Evolutionary conservation across 1,284 basidiomycete species (phyloP), one percentile per base, ranked within the genome.

Genomic region (Naganishia cerealis): DNA sequence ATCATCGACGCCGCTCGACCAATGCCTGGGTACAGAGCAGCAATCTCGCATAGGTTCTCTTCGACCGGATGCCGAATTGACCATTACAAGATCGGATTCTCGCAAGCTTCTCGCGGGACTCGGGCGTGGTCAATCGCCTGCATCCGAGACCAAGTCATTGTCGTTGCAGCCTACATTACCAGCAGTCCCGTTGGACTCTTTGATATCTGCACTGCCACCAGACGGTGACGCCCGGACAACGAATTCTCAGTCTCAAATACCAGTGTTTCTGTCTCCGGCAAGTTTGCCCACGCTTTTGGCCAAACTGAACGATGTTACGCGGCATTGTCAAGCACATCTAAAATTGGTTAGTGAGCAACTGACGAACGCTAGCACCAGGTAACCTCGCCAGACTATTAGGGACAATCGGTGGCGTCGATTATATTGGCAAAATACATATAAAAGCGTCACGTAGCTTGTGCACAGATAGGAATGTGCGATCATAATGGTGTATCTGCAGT

Each of bases 1-100:
- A 5, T 12, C 38, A 16, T 9, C 26, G 12, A 36, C 15, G 10
- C 36, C 38, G 39, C 7, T 40, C 12, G 57, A n/a, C 13, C 9
- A 26, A 9, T 18, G n/a, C 9, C 18, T 24, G 24, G 15, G 7
- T 33, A 18, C 54, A 3, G n/a, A 56, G 26, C 38, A 40, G 8
- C 29, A 36, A 36, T 36, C 38, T 8, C 26, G 33, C 29, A 18
- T 36, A 8, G 29, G n/a, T 56, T 21, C 54, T 9, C 54, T 40
- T 56, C 29, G n/a, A 36, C 38, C 33, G 3, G 54, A 21, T 56
- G 48, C 56, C 18, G 59, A 68, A n/a, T 43, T 36, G 36, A 68
- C 67, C 16, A 68, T 68, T 33, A 62, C 59, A 3, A 16, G 67
- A 24, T 68, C 67, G 21, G 67, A 68, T 50, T 68, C 67, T 12